These are phyloP conservation scores for Auxenochlorella pyrenoidosa DNA, from an alignment of 139 green algal species.

Conservation along the genomic window DNA sequence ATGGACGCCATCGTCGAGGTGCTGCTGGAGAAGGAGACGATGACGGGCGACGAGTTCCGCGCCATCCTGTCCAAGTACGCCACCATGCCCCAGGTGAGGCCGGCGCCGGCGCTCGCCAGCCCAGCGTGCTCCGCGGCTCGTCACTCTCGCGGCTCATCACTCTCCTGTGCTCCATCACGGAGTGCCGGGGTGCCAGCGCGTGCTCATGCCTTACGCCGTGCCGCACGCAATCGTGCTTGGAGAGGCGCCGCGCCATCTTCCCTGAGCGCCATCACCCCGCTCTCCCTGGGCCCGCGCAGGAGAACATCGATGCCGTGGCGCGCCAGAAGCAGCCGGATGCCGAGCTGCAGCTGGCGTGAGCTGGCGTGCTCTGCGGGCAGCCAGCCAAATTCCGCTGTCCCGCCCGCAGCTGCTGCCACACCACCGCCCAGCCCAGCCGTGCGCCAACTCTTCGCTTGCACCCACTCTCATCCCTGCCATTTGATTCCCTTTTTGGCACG, in stretches of 20 bases:
- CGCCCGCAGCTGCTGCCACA: neutral
- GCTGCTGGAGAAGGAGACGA: conserved; percentile 97
- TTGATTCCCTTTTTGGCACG: neutral
- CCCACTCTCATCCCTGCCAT: neutral
- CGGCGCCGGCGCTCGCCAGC: no score
- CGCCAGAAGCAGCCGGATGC: conserved; percentile 44
- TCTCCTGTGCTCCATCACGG: no score
- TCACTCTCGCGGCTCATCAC: no score
- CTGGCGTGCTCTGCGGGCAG: neutral
- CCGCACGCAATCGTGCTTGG: no score
- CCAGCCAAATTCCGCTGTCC: no score
- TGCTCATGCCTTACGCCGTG: no score
- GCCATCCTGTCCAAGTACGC: conserved; percentile 78
- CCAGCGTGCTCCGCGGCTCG: no score
- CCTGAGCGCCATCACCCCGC: conserved; percentile 70
- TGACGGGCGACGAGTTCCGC: conserved; percentile 95
- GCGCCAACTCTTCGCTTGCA: neutral
- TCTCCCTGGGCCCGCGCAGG: conserved; percentile 45
- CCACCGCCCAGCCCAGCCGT: no score
- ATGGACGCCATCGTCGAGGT: conserved; percentile 91
- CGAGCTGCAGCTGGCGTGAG: conserved; percentile 21
- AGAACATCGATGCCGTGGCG: conserved; percentile 71
- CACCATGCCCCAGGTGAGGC: conserved; percentile 41
- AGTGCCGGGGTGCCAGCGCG: no score
- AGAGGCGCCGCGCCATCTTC: no score